Evolutionary conservation across 2,329 filamentous ascomycete species (phyloP).

Genomic region (Fusarium sp.): DNA sequence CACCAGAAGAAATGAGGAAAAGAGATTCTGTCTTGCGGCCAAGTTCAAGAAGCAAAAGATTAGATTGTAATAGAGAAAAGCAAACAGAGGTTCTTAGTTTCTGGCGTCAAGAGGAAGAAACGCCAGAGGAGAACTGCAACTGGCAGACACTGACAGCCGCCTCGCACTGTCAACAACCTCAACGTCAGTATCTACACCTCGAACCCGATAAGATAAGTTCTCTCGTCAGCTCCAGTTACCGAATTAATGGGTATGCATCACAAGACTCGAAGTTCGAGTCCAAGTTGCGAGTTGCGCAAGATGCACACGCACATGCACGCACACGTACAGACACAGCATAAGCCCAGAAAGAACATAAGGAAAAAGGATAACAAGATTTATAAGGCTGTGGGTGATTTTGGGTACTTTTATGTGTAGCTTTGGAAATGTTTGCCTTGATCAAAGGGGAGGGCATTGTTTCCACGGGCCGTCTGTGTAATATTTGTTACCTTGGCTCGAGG

Average conservation of each 20-base stretch:
- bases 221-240: conserved; percentile 4
- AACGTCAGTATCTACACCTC: background rate
- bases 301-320: conserved; percentile 16
- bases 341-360: background rate
- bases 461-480: conserved; percentile 13
- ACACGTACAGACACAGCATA: conserved; percentile 31
- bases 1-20: conserved; percentile 25
- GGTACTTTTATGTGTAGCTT: background rate
- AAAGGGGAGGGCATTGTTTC: conserved; percentile 20
- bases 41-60: conserved; percentile 4
- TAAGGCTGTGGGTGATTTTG: background rate
- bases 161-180: conserved; percentile 3
- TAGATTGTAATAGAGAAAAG: background rate
- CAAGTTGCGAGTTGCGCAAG: conserved; percentile 39
- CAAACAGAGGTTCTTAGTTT: background rate
- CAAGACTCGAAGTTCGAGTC: conserved; percentile 38
- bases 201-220: background rate
- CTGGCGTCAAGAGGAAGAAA: background rate
- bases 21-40: background rate
- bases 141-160: conserved; percentile 19
- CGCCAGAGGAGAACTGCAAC: background rate
- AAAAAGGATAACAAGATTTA: background rate
- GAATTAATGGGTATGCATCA: conserved; percentile 18
- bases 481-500: background rate
- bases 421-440: conserved; percentile 6